Percentiles rank a stretch among this genome's conserved stretches.
Conservation (phyloP, 1,284 basidiomycete species). For the Ganoderma lucidum region DNA sequence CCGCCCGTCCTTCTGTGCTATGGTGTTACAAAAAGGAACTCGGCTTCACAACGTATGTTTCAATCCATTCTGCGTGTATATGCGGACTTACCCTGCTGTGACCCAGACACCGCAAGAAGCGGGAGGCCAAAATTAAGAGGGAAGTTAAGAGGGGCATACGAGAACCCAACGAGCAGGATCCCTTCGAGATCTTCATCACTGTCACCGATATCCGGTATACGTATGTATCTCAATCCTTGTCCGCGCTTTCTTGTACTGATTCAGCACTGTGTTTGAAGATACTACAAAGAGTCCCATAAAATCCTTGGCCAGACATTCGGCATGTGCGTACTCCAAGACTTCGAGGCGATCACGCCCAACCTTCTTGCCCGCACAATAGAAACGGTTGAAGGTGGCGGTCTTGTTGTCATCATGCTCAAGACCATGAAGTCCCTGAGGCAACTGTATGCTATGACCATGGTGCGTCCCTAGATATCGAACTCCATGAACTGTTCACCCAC, state of each 20-base stretch:
- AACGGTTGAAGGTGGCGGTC: constrained; percentile 97
- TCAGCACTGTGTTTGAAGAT: constrained; percentile 46
- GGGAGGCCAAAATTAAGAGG: constrained; percentile 94
- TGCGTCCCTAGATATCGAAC: constrained; percentile 18
- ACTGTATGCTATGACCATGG: constrained; percentile 97
- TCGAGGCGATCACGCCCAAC: constrained; percentile 98
- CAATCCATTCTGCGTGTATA: not conserved
- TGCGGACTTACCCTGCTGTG: not conserved
- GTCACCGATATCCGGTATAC: constrained; percentile 99
- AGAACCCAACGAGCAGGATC: constrained; percentile 95
- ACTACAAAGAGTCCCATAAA: constrained; percentile 96
- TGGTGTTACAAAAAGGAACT: constrained; percentile 99
- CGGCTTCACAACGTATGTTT: constrained; percentile 86
- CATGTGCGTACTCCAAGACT: constrained; percentile 98
- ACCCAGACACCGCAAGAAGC: constrained; percentile 92
- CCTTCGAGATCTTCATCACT: constrained; percentile 98
- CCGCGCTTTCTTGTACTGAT: not conserved
- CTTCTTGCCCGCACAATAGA: constrained; percentile 97
- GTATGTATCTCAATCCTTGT: constrained; percentile 51
- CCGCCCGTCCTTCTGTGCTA: constrained; percentile 89
- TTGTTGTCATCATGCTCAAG: constrained; percentile 92
- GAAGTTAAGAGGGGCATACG: constrained; percentile 94
- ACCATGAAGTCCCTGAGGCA: constrained; percentile 96
- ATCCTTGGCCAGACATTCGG: constrained; percentile 98
- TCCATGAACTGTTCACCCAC: not conserved